Base-by-base conservation (phyloP, 495 filamentous ascomycete genomes). In the Neurospora hispaniola region DNA sequence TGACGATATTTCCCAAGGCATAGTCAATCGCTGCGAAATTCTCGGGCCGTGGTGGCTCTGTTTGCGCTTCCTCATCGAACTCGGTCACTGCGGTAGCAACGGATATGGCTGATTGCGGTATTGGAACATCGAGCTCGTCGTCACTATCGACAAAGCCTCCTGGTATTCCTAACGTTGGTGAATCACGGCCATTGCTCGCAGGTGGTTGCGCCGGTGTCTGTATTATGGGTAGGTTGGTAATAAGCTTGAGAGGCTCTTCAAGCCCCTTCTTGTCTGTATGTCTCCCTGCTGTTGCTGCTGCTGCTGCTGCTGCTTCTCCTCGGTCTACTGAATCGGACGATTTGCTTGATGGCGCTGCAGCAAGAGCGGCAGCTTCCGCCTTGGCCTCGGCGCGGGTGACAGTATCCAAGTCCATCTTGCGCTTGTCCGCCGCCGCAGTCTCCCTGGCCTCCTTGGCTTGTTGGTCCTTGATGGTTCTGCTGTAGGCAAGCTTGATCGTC, bases 401-500 rank as follows among this genome's bases (percentile, higher is more conserved):
- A n/a, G 80, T 77, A 31, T 84, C 83, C 72, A 79, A 42, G 41
- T 80, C 82, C 81, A 79, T 84, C 73, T 76, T 80, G 71, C 77
- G 85, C 74, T 76, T 81, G 42, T 85, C 80, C 42, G 83, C 82
- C n/a, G 80, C 82, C n/a, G 80, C 82, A 16, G 75, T 80, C 72
- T 79, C 78, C 71, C 82, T 82, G 72, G 82, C 86, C 80, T 89
- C 86, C 72, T 84, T 87, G 73, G 86, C 85, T 77, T 93, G 88
- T 76, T 82, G 90, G 76, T 92, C 90, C 74, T 89, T 87, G 59
- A 94, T 88, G 27, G 90, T 91, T 71, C 90, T 90, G 68, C 90
- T 94, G 75, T 95, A 93, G 1, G 92, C 92, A 68, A 92, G 88
- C 75, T 93, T 90, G 72, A 95, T 95, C 59, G 86, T 89, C 73